Evolutionary conservation across 2,329 filamentous ascomycete species (phyloP).

Genomic region (Penicillium capsulatum): DNA sequence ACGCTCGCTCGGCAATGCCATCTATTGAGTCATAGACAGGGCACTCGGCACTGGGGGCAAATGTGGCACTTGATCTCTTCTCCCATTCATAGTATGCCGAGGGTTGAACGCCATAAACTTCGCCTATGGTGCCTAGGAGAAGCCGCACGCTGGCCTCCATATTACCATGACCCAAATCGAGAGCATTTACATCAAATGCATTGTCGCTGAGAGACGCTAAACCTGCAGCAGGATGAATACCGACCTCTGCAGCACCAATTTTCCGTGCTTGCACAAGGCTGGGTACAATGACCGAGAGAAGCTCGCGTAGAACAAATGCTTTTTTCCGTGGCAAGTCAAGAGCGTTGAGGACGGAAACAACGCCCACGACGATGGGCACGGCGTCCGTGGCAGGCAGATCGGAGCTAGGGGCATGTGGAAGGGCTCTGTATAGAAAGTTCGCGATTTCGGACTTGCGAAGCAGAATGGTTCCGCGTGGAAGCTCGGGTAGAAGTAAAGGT

Average conservation of each 20-base stretch:
- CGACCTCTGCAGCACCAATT: slow-evolving; percentile 89
- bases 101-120: slow-evolving; percentile 40
- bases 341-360: slow-evolving; percentile 76
- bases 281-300: slow-evolving; percentile 76
- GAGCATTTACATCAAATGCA: slow-evolving; percentile 42
- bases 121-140: slow-evolving; percentile 37
- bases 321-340: slow-evolving; percentile 84
- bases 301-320: slow-evolving; percentile 79
- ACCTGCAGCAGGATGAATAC: slow-evolving; percentile 88
- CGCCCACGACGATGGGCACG: slow-evolving; percentile 74
- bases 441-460: slow-evolving; percentile 60
- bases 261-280: slow-evolving; percentile 88
- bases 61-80: slow-evolving; percentile 24
- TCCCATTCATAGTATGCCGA: slow-evolving; percentile 35
- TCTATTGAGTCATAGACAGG: slow-evolving; percentile 34
- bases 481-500: slow-evolving; percentile 31
- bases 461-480: slow-evolving; percentile 41
- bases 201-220: slow-evolving; percentile 65
- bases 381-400: slow-evolving; percentile 70
- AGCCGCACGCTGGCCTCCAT: slow-evolving; percentile 42
- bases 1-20: slow-evolving; percentile 43
- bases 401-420: slow-evolving; percentile 58
- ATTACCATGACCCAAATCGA: slow-evolving; percentile 40
- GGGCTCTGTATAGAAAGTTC: slow-evolving; percentile 62
- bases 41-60: slow-evolving; percentile 14